Base-by-base conservation (phyloP, 2,329 filamentous ascomycete species). In the Neonectria neomacrospora region DNA sequence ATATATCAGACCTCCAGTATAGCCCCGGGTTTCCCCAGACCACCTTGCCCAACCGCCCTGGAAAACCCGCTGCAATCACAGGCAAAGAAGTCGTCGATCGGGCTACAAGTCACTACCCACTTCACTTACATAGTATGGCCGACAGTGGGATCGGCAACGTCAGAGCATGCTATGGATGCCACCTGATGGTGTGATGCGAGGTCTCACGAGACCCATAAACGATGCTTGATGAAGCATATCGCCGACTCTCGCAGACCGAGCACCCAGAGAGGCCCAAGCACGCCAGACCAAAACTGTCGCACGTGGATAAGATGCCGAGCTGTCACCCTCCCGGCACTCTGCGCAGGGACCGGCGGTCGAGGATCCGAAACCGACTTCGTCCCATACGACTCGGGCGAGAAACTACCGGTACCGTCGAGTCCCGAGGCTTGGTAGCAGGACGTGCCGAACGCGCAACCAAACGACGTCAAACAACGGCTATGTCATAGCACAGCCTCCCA, bases 261-360 rank as follows among this genome's bases (percentile, higher is more conserved):
- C 37, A 30, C 22, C 18, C 28, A 18, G 26, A 18, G 54, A 50
- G 54, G 54, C 26, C 60, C 44, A 48, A 42, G 54, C 48, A 48
- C 50, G 34, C 48, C 30, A 53, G 20, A 32, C 47, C 47, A 14
- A n/a, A 41, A 39, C 8, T 37, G n/a, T 34, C 50, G 54, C 60
- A 63, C 60, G 54, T 58, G 54, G 42, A 58, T 51, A 32, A 45
- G 32, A 18, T 34, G 42, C 42, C 37, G 26, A 23, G 16, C 50
- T 37, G 18, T 20, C 20, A 26, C 34, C 28, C 34, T 26, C 23
- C 45, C 48, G 44, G 54, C 34, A 42, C 41, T 30, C 32, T 23
- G 30, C 37, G 58, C 60, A 63, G 44, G 60, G 60, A 51, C 53
- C 58, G 51, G 26, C 18, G 20, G 26, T 58, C 34, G 32, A 48